These are phyloP conservation scores for Rhamnella rubrinervis DNA, from an alignment of 331 rosid genomes.

Conservation along the genomic window DNA sequence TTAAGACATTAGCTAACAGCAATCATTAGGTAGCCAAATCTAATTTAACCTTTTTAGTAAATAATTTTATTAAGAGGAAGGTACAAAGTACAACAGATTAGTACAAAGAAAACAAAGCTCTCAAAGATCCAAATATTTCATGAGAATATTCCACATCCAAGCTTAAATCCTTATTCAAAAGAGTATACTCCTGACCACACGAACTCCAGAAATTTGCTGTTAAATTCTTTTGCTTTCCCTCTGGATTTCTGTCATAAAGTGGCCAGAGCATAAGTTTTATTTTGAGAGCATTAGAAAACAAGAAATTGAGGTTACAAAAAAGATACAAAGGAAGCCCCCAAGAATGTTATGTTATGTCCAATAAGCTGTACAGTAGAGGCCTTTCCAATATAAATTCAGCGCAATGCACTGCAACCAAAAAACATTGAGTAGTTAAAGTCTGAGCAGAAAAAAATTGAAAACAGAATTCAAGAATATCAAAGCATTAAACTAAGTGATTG, in stretches of 20 bases:
- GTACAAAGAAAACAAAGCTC: too few relatives aligned
- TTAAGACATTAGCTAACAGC: constrained; percentile 8
- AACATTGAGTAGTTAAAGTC: not conserved
- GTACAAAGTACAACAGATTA: too few relatives aligned
- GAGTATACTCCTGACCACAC: too few relatives aligned
- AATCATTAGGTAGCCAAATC: constrained; percentile 23
- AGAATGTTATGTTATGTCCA: constrained; percentile 21
- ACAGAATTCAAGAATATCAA: not conserved
- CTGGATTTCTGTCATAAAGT: too few relatives aligned
- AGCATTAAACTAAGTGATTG: not conserved
- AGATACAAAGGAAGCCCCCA: constrained; percentile 17
- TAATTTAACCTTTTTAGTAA: not conserved
- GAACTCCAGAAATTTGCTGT: too few relatives aligned
- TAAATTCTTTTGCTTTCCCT: too few relatives aligned
- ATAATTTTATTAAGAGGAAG: not conserved
- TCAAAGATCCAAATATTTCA: too few relatives aligned
- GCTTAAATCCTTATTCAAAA: too few relatives aligned
- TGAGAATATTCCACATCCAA: too few relatives aligned
- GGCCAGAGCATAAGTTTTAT: too few relatives aligned
- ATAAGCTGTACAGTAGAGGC: constrained; percentile 24
- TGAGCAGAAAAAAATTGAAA: not conserved
- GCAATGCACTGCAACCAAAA: constrained; percentile 51
- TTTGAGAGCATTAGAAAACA: too few relatives aligned
- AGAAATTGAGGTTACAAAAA: not conserved
- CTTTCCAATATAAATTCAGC: constrained; percentile 33